phyloP scores from a whole-genome alignment of 2,329 filamentous ascomycete species.

The Alternaria ethzedia region DNA sequence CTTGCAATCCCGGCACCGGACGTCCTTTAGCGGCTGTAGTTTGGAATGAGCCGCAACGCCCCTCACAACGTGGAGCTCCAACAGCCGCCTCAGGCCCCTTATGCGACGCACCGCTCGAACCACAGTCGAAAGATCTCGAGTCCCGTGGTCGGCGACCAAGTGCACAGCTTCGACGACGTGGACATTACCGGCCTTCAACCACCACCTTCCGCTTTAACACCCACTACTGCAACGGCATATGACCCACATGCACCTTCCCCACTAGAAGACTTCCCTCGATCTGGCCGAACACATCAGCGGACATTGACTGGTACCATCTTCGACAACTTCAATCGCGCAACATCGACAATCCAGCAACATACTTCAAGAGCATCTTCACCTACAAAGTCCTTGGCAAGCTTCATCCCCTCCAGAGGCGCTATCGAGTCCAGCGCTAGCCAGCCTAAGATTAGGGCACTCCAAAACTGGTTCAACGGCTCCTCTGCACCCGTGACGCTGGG shows the following conservation, averaged over 20 bases:
- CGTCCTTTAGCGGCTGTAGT: slow-evolving; percentile 16
- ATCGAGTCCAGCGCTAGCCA: slow-evolving; percentile 41
- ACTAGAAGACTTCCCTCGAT: slow-evolving; percentile 32
- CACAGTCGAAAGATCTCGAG: slow-evolving; percentile 34
- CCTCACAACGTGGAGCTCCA: slow-evolving; percentile 25
- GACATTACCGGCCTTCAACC: slow-evolving; percentile 38
- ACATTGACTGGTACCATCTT: slow-evolving; percentile 46
- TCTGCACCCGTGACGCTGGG: slow-evolving; percentile 58
- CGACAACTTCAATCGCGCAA: slow-evolving; percentile 47
- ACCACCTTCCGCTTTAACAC: slow-evolving; percentile 45
- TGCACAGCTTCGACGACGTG: slow-evolving; percentile 41
- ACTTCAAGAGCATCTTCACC: slow-evolving; percentile 48
- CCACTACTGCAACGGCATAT: slow-evolving; percentile 38
- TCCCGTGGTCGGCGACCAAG: slow-evolving; percentile 24
- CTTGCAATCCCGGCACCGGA: slow-evolving; percentile 5
- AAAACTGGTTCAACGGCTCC: slow-evolving; percentile 61
- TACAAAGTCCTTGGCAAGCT: slow-evolving; percentile 49
- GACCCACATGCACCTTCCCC: slow-evolving; percentile 42
- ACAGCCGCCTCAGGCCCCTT: slow-evolving; percentile 30
- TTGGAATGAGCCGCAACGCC: slow-evolving; percentile 31
- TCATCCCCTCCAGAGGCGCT: slow-evolving; percentile 43
- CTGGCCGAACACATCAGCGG: slow-evolving; percentile 38
- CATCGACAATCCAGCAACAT: slow-evolving; percentile 47
- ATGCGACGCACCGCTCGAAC: slow-evolving; percentile 39
- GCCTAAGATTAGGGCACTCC: slow-evolving; percentile 46